phyloP scores from a whole-genome alignment of 768 basidiomycete species.

The Xerocomellus intermedius region DNA sequence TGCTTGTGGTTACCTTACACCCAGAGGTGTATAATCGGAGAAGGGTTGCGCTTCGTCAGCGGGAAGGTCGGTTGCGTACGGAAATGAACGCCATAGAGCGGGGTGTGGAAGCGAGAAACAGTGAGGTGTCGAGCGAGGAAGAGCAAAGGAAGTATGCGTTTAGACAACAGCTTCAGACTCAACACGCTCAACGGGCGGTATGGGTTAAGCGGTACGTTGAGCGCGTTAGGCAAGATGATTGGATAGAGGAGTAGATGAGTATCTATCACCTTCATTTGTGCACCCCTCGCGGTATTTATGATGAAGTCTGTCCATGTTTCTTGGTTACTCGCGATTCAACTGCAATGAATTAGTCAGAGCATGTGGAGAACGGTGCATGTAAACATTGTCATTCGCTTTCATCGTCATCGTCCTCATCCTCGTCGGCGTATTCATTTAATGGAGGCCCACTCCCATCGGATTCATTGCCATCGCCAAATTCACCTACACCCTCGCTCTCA shows the following conservation, averaged over 20 bases:
- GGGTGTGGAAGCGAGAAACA: conserved; percentile 26
- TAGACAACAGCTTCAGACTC: conserved; percentile 45
- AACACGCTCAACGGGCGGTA: conserved; percentile 49
- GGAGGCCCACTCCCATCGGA: conserved; percentile 40
- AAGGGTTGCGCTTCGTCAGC: conserved; percentile 51
- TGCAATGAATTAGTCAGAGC: not conserved
- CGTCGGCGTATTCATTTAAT: conserved; percentile 56
- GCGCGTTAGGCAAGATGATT: conserved; percentile 62
- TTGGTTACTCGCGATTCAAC: not conserved
- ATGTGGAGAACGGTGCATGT: not conserved
- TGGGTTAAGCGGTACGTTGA: conserved; percentile 69
- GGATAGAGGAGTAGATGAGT: conserved; percentile 56
- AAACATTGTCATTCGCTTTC: conserved; percentile 44
- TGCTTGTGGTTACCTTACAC: conserved; percentile 62
- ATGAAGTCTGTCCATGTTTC: not conserved
- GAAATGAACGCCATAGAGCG: conserved; percentile 49
- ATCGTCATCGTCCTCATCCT: conserved; percentile 54
- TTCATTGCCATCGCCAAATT: conserved; percentile 39
- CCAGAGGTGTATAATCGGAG: conserved; percentile 76
- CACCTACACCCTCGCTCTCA: conserved; percentile 44
- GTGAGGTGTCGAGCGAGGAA: conserved; percentile 35
- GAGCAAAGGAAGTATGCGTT: conserved; percentile 23
- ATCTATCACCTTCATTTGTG: conserved; percentile 1
- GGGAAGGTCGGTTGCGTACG: conserved; percentile 67
- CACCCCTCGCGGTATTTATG: not conserved